Base-by-base conservation (phyloP, 305 asterid genomes). In the Solanum aculeatissimum region DNA sequence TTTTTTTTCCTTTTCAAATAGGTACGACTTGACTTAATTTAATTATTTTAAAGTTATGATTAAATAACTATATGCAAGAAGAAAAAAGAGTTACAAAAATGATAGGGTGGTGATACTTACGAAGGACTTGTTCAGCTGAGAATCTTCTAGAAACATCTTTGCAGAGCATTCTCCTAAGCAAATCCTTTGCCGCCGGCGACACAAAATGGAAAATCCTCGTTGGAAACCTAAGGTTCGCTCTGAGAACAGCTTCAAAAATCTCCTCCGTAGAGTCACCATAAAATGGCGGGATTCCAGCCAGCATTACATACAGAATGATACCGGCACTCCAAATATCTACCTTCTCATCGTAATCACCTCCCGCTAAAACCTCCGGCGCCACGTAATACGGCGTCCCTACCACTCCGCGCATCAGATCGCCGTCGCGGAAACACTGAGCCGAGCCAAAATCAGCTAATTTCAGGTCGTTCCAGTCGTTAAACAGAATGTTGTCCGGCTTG, bases 281-380 rank as follows among this genome's bases (percentile, higher is more conserved):
- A 87, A 95, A 95, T 11, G 98, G 98, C 9, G 97, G 97, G 65
- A 91, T 81, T 85, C 98, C 98, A 15, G 98, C 88, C 65, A 95
- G 81, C 97, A 94, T 91, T 86, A 95, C 85, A 87, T 94, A 95
- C 90, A 95, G 79, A 66, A 95, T 90, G 12, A 93, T 91, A 27
- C 98, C 98, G 19, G 95, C 96, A 83, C 98, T 95, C 98, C 98
- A 95, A 65, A 95, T 90, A 58, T 95, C 98, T 4, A 94, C 92
- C 75, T 94, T 94, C 82, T 94, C 98, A 54, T 87, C 85, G 85
- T 95, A 95, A 27, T 86, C 90, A 23, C 90, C 87, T 10, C 95
- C 93, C 0, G 91, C 80, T 82, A 95, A 68, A 11, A 95, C 98
- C 87, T 95, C 98, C 0, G 97, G 98, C 12, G 98, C 97, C 15